A percentile compares a stretch with the other conserved stretches of the same genome.
These are phyloP conservation scores for Magnaporthiopsis rhizophila DNA, from an alignment of 2,329 filamentous ascomycete genomes.

Conservation along the genomic window DNA sequence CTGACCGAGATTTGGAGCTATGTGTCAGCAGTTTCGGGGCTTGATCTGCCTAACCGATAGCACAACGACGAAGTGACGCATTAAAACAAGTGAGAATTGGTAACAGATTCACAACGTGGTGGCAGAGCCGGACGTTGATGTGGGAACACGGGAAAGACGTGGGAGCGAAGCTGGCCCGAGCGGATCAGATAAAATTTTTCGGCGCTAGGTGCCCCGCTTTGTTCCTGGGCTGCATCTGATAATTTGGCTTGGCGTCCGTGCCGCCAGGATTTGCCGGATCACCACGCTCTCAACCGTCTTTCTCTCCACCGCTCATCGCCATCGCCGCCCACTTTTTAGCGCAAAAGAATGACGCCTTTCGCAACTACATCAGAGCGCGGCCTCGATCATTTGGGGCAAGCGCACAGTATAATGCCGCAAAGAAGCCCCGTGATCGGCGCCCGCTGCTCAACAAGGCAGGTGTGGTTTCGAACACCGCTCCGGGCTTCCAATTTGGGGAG, in stretches of 20 bases:
- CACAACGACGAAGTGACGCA: neutral
- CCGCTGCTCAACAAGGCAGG: neutral
- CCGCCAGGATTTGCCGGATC: neutral
- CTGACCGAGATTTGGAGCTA: neutral
- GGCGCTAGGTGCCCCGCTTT: neutral
- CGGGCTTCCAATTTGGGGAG: neutral
- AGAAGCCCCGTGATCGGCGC: no score
- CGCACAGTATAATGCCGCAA: neutral
- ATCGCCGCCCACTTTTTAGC: no score
- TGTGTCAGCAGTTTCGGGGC: neutral
- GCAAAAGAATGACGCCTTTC: neutral
- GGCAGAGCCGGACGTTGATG: neutral
- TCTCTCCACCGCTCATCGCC: neutral
- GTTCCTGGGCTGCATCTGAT: neutral
- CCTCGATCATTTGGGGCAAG: neutral
- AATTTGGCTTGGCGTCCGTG: neutral
- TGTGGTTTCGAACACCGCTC: neutral
- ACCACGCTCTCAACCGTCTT: neutral
- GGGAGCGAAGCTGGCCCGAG: constrained; percentile 3
- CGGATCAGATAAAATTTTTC: constrained; percentile 6
- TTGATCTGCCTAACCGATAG: neutral
- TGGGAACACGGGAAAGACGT: neutral
- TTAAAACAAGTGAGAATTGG: neutral
- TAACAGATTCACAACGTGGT: neutral
- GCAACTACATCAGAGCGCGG: neutral